Evolutionary conservation across 495 filamentous ascomycete genomes (phyloP), one percentile per base, ranked within the genome.

Genomic region (Arthonia radiata): DNA sequence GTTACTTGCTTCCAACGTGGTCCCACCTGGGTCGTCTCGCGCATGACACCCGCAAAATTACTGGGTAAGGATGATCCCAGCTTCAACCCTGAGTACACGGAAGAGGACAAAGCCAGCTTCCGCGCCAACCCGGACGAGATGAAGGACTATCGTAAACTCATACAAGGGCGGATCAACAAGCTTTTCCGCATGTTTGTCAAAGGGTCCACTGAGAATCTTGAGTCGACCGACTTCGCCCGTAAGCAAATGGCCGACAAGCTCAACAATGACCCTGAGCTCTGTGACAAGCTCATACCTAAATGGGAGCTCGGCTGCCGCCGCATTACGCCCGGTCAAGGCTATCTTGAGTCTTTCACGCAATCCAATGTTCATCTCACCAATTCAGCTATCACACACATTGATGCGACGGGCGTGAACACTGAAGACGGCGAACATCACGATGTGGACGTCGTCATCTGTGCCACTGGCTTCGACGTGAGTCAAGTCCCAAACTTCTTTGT

Each of bases 261-360:
- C 13, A 42, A 48, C 7, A 50, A 53, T 23, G 61, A 68, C 30
- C 57, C 63, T 2, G 58, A 63, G 16, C 47, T 73, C 13, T 37
- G 51, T 13, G 48, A 59, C 5, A 47, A 53, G 17, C 54, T 71
- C 24, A 49, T 66, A 17, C 71, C 72, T 0, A 59, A 68, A 31
- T 80, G 71, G 39, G 54, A 57, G 0, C 66, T 67, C 3, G 59
- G 65, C 39, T 80, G 71, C 37, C 59, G 71, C 25, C 65, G 73
- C 9, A 51, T 75, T 0, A 80, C 73, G 0, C 71, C 71, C 0
- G 73, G 71, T 0, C 66, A 66, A 4, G 69, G 67, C 9, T 80
- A 78, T 39, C 59, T 80, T 11, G 71, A 78, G 35, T 61, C 71
- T 9, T 44, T 80, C 24, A 47, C 56, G 2, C 53, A 69, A 40